Evolutionary conservation across 169 alveolate species (phyloP).

Genomic region (Cyclospora cayetanensis): DNA sequence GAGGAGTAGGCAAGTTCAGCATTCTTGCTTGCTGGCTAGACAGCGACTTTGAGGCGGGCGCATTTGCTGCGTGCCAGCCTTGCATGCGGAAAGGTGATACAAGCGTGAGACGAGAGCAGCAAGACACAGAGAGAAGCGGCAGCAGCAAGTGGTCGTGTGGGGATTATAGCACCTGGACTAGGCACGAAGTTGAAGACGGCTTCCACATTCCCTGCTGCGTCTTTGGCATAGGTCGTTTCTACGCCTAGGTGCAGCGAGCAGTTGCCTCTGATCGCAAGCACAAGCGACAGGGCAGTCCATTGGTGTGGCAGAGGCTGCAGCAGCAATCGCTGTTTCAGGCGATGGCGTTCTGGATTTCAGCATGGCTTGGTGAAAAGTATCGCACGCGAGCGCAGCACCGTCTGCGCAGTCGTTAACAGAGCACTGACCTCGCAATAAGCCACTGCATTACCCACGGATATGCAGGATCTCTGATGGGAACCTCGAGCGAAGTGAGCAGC

Average conservation of each 20-base stretch:
- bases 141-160: not conserved
- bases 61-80: too few species aligned
- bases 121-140: too few species aligned
- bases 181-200: slow-evolving; percentile 72
- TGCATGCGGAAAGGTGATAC: too few species aligned
- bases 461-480: slow-evolving; percentile 79
- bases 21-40: too few species aligned
- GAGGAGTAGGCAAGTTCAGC: too few species aligned
- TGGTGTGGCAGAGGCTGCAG: not conserved
- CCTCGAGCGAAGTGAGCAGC: slow-evolving; percentile 75
- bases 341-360: too few species aligned
- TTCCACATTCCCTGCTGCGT: slow-evolving; percentile 65
- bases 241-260: slow-evolving; percentile 70
- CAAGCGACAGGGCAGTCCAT: not conserved
- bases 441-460: slow-evolving; percentile 83
- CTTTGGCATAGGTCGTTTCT: slow-evolving; percentile 69
- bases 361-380: too few species aligned
- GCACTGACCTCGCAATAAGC: slow-evolving; percentile 76
- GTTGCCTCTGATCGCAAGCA: slow-evolving; percentile 51
- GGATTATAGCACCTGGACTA: slow-evolving; percentile 67
- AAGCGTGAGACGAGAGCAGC: too few species aligned
- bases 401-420: not conserved
- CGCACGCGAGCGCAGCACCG: not conserved
- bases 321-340: not conserved
- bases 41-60: too few species aligned